phyloP scores from a whole-genome alignment of 176 grass and related monocot species.

The Cocos nucifera region DNA sequence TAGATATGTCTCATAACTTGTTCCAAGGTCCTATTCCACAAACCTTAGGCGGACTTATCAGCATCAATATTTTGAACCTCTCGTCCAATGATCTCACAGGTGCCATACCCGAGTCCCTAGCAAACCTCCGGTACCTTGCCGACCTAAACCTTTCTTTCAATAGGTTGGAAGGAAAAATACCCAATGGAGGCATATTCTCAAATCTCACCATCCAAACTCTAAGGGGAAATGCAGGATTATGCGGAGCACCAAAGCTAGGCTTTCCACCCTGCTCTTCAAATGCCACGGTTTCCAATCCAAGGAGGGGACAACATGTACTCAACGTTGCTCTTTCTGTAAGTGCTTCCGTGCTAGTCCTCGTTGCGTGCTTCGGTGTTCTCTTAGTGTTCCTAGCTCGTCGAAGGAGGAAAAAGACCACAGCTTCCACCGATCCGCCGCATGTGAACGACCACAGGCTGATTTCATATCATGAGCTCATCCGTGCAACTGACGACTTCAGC shows the following conservation, averaged over 20 bases:
- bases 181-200: slow-evolving; percentile 12
- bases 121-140: slow-evolving; percentile 13
- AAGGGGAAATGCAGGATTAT: slow-evolving; percentile 18
- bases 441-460: slow-evolving; percentile 6
- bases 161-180: slow-evolving; percentile 16
- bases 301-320: not conserved
- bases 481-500: slow-evolving; percentile 18
- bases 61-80: slow-evolving; percentile 17
- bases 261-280: slow-evolving; percentile 6
- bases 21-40: slow-evolving; percentile 19
- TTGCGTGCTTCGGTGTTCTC: slow-evolving; percentile 5
- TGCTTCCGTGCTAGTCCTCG: not conserved
- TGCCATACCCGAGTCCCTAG: slow-evolving; percentile 17
- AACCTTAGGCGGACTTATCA: slow-evolving; percentile 13
- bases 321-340: slow-evolving; percentile 3
- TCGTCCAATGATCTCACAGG: slow-evolving; percentile 20
- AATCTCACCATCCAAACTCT: slow-evolving; percentile 21
- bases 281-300: slow-evolving; percentile 12
- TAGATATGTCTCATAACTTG: slow-evolving; percentile 2
- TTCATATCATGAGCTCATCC: slow-evolving; percentile 20
- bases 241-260: slow-evolving; percentile 5
- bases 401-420: not conserved
- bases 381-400: not conserved
- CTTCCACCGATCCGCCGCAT: not conserved
- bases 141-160: slow-evolving; percentile 24